Percentiles rank a stretch among this genome's conserved stretches.
phyloP scores from a whole-genome alignment of 2,329 filamentous ascomycete species.

The Fusarium paranaense region DNA sequence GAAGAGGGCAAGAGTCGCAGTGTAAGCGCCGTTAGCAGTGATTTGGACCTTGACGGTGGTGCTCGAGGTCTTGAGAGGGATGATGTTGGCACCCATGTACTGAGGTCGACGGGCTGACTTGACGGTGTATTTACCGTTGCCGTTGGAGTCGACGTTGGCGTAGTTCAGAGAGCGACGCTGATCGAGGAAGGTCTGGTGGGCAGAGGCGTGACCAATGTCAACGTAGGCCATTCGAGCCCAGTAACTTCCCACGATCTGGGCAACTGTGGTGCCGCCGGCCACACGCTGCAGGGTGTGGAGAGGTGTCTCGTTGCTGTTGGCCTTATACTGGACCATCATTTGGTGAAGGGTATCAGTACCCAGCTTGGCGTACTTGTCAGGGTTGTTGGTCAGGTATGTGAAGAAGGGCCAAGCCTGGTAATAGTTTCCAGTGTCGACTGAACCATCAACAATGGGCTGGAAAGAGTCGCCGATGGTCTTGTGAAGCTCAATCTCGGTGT shows the following conservation, averaged over 20 bases:
- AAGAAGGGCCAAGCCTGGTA: constrained; percentile 65
- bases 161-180: constrained; percentile 54
- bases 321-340: constrained; percentile 56
- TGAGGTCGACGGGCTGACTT: constrained; percentile 56
- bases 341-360: constrained; percentile 56
- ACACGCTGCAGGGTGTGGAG: constrained; percentile 58
- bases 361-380: constrained; percentile 54
- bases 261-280: constrained; percentile 45
- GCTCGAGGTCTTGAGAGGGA: constrained; percentile 53
- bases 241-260: constrained; percentile 58
- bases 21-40: constrained; percentile 50
- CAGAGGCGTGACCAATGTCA: constrained; percentile 59
- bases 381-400: constrained; percentile 60
- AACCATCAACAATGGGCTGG: constrained; percentile 61
- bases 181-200: constrained; percentile 51
- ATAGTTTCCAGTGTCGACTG: constrained; percentile 56
- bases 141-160: constrained; percentile 54
- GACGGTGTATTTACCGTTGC: constrained; percentile 53
- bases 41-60: constrained; percentile 46
- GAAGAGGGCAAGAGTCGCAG: constrained; percentile 54
- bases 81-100: constrained; percentile 63
- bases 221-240: constrained; percentile 65
- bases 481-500: constrained; percentile 54
- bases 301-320: constrained; percentile 60
- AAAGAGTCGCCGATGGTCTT: constrained; percentile 59